Conservation (phyloP, 2,329 filamentous ascomycete species). For the Tolypocladium nubicola region DNA sequence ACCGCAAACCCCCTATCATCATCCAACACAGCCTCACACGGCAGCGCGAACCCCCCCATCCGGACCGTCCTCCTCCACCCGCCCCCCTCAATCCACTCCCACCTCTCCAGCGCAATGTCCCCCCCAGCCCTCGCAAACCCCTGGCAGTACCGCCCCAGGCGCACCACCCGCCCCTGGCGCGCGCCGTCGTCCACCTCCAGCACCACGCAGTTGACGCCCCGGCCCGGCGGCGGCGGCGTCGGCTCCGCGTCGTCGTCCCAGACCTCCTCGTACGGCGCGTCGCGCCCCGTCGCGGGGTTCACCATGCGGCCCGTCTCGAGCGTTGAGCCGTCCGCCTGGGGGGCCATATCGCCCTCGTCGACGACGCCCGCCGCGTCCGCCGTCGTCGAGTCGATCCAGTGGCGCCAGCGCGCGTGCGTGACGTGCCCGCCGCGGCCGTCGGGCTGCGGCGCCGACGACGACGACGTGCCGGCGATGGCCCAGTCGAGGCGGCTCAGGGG, state of each 20-base stretch:
- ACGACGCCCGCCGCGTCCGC: constrained; percentile 22
- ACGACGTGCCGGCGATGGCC: constrained; percentile 51
- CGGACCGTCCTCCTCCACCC: constrained; percentile 26
- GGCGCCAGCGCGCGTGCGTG: constrained; percentile 37
- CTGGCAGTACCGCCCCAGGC: constrained; percentile 45
- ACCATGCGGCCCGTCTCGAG: constrained; percentile 51
- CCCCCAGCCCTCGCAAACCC: constrained; percentile 38
- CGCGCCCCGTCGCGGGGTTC: constrained; percentile 40
- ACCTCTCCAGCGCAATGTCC: constrained; percentile 40
- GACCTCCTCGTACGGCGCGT: constrained; percentile 54
- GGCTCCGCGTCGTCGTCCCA: constrained; percentile 44
- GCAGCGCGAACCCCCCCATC: constrained; percentile 22
- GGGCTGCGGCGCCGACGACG: constrained; percentile 15
- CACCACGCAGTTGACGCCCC: constrained; percentile 22
- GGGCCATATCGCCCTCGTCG: constrained; percentile 49
- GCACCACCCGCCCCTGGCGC: constrained; percentile 38
- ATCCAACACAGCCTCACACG: constrained; percentile 18
- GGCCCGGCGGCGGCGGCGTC: constrained; percentile 4
- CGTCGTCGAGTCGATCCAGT: constrained; percentile 49
- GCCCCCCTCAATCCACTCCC: constrained; percentile 29
- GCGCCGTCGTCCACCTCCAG: constrained; percentile 24
- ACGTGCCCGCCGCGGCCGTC: constrained; percentile 12
- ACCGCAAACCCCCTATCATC: background rate
- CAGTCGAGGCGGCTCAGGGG: constrained; percentile 41
- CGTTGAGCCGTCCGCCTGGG: constrained; percentile 26